Conservation (phyloP, 768 basidiomycete genomes). For the Cytidiella melzeri region DNA sequence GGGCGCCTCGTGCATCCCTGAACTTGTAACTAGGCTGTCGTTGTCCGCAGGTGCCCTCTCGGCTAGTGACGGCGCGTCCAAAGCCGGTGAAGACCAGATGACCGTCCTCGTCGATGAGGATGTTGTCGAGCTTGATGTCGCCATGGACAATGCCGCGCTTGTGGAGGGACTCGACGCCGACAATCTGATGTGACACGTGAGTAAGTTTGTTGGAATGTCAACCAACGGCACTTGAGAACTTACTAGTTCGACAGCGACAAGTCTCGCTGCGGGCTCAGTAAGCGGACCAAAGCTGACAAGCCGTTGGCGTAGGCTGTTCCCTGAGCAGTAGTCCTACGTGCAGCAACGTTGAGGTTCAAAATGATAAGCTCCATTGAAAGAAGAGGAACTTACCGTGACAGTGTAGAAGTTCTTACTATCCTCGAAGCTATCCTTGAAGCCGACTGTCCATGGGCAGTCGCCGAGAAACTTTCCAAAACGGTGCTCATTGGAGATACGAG, state of each 20-base stretch:
- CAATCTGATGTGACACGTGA: slow-evolving; percentile 5
- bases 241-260: not conserved
- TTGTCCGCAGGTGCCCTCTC: no score
- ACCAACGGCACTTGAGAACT: no score
- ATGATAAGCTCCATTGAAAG: no score
- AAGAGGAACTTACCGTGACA: not conserved
- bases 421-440: slow-evolving; percentile 10
- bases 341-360: no score
- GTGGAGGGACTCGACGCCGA: slow-evolving; percentile 18
- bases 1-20: no score
- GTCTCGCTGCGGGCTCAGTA: not conserved
- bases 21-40: no score
- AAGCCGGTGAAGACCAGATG: slow-evolving; percentile 23
- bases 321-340: slow-evolving; percentile 3
- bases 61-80: no score
- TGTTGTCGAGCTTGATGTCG: slow-evolving; percentile 27
- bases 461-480: slow-evolving; percentile 1
- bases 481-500: slow-evolving; percentile 8
- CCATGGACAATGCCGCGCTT: slow-evolving; percentile 20
- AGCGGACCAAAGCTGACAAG: not conserved
- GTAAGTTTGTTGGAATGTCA: not conserved
- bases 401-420: slow-evolving; percentile 7
- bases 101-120: slow-evolving; percentile 18
- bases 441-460: slow-evolving; percentile 4
- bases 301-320: not conserved